These are phyloP conservation scores for Amylocarpus encephaloides DNA, from an alignment of 2,329 filamentous ascomycete species.

Conservation along the genomic window DNA sequence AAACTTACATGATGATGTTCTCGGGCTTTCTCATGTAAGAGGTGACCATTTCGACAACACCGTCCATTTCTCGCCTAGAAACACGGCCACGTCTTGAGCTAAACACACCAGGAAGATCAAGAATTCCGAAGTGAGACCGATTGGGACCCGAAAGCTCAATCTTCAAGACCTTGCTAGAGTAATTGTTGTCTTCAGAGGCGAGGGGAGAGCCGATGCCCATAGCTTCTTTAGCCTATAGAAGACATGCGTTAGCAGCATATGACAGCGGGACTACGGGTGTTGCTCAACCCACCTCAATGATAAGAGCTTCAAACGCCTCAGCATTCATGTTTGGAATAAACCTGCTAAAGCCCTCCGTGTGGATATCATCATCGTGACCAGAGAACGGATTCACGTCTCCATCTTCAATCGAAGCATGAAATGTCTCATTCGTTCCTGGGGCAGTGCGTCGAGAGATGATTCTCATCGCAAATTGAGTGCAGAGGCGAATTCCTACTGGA, in stretches of 20 bases:
- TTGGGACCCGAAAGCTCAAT: slow-evolving; percentile 35
- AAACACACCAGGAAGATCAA: slow-evolving; percentile 35
- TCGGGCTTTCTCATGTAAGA: slow-evolving; percentile 33
- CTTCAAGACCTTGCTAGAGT: slow-evolving; percentile 34
- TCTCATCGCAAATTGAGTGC: slow-evolving; percentile 35
- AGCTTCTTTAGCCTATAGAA: slow-evolving; percentile 19
- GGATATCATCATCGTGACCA: slow-evolving; percentile 20
- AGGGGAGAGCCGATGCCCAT: slow-evolving; percentile 30
- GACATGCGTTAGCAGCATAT: neutral
- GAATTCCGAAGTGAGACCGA: slow-evolving; percentile 34
- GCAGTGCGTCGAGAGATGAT: slow-evolving; percentile 33
- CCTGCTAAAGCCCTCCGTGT: slow-evolving; percentile 14
- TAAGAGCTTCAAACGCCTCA: slow-evolving; percentile 28
- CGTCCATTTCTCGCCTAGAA: slow-evolving; percentile 29
- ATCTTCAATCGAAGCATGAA: slow-evolving; percentile 30
- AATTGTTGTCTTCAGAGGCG: slow-evolving; percentile 30
- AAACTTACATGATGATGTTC: slow-evolving; percentile 36
- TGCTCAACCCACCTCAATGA: slow-evolving; percentile 27
- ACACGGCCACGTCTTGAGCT: slow-evolving; percentile 20
- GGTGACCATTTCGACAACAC: slow-evolving; percentile 31
- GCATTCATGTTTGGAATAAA: slow-evolving; percentile 21
- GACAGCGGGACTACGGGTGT: neutral
- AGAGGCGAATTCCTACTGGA: slow-evolving; percentile 29
- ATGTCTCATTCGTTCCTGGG: slow-evolving; percentile 25
- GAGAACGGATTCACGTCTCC: slow-evolving; percentile 13